These are phyloP conservation scores for Mucor plumbeus DNA, from an alignment of 371 early-diverging fungal species.

Conservation along the genomic window DNA sequence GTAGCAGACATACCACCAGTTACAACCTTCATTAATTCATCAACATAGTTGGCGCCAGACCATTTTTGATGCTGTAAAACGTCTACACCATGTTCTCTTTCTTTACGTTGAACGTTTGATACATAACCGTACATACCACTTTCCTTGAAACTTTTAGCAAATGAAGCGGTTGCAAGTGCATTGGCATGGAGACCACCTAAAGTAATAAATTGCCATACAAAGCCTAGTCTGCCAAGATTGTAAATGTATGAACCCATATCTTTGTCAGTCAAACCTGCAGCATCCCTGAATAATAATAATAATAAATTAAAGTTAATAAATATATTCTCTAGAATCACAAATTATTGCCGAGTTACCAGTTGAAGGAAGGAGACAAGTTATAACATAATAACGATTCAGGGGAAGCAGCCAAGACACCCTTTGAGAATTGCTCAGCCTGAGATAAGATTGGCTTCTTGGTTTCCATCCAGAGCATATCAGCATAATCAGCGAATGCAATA, in stretches of 20 bases:
- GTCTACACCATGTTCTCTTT: conserved; percentile 90
- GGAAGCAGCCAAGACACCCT: conserved; percentile 73
- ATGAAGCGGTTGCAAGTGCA: conserved; percentile 82
- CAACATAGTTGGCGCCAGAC: conserved; percentile 97
- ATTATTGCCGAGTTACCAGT: conserved; percentile 85
- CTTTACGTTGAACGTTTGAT: conserved; percentile 91
- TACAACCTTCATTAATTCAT: conserved; percentile 91
- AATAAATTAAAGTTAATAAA: neutral
- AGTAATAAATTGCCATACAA: conserved; percentile 98
- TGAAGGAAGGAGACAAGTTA: conserved; percentile 98
- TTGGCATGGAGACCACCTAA: conserved; percentile 97
- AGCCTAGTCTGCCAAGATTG: conserved; percentile 91
- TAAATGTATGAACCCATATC: conserved; percentile 85
- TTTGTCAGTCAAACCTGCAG: conserved; percentile 91
- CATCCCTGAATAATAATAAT: conserved; percentile 57
- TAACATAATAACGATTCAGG: conserved; percentile 84
- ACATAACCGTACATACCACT: conserved; percentile 97
- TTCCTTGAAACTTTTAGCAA: conserved; percentile 89
- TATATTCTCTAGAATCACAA: neutral
- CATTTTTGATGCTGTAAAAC: conserved; percentile 97
- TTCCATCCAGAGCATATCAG: conserved; percentile 98
- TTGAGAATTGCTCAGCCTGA: conserved; percentile 93
- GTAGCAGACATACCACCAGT: conserved; percentile 94
- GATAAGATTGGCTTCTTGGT: conserved; percentile 90
- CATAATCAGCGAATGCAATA: conserved; percentile 89